Conservation (phyloP, 2,329 filamentous ascomycete species). For the Colletotrichum sp. region DNA sequence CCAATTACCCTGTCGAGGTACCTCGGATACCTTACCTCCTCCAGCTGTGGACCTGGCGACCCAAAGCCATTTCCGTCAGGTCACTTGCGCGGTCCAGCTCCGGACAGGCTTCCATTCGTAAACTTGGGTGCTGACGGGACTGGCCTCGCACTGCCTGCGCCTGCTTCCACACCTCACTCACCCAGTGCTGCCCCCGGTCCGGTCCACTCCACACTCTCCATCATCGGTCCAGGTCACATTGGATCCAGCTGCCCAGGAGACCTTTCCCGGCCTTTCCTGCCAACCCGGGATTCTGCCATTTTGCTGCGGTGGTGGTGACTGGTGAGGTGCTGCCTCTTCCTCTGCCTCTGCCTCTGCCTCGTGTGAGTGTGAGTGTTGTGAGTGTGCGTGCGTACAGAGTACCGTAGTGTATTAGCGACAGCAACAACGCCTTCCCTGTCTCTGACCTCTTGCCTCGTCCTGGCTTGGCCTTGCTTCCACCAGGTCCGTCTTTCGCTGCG, state of each 20-base stretch:
- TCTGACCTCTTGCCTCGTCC: not conserved
- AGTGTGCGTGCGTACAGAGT: not conserved
- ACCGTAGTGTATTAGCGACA: not conserved
- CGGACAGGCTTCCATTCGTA: not conserved
- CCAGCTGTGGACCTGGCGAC: not conserved
- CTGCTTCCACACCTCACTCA: not conserved
- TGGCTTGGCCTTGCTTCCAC: not conserved
- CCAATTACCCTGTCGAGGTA: not conserved
- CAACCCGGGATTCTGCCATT: not conserved
- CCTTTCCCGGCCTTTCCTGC: not conserved
- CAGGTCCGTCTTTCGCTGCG: not conserved
- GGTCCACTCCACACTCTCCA: slow-evolving; percentile 13
- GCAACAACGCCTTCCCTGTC: slow-evolving; percentile 3
- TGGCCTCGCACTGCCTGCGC: not conserved
- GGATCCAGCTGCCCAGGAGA: not conserved
- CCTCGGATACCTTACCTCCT: not conserved
- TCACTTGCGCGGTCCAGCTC: not conserved
- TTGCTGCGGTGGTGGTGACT: not conserved
- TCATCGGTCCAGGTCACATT: not conserved
- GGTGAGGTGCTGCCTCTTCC: not conserved
- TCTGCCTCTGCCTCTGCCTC: not conserved
- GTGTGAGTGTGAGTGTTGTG: not conserved
- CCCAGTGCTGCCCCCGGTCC: not conserved
- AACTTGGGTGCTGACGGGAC: not conserved
- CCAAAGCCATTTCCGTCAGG: not conserved